These are phyloP conservation scores for Kurtzmaniella cleridarum DNA, from an alignment of 805 yeast species.

Conservation along the genomic window DNA sequence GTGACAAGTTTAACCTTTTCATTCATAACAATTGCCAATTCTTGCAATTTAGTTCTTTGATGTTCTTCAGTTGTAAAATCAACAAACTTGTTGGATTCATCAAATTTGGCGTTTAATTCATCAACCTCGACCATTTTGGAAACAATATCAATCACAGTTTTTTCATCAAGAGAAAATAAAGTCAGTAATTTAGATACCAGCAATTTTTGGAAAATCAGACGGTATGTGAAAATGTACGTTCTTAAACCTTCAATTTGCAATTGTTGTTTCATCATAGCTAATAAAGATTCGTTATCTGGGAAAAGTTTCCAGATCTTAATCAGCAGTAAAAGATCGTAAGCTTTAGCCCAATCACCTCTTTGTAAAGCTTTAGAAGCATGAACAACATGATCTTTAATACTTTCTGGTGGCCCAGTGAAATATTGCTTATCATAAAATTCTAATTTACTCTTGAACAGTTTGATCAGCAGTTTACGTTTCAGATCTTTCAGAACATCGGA, in stretches of 20 bases:
- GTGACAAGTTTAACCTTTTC: slow-evolving; percentile 74
- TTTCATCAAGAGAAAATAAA: slow-evolving; percentile 58
- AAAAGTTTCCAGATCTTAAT: slow-evolving; percentile 85
- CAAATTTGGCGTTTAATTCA: slow-evolving; percentile 72
- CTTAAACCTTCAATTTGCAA: slow-evolving; percentile 87
- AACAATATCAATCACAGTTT: slow-evolving; percentile 56
- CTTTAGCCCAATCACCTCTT: slow-evolving; percentile 82
- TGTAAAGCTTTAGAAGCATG: slow-evolving; percentile 87
- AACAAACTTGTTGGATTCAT: slow-evolving; percentile 50
- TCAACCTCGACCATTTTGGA: slow-evolving; percentile 71
- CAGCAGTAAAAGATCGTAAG: slow-evolving; percentile 64
- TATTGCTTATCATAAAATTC: slow-evolving; percentile 92
- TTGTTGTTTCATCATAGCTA: slow-evolving; percentile 67
- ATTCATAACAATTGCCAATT: slow-evolving; percentile 76
- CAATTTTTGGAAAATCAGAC: slow-evolving; percentile 67
- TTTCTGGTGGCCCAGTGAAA: slow-evolving; percentile 97
- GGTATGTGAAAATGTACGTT: slow-evolving; percentile 86
- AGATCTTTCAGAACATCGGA: slow-evolving; percentile 60
- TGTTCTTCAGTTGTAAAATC: slow-evolving; percentile 65
- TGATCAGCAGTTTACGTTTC: slow-evolving; percentile 51
- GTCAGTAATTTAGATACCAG: slow-evolving; percentile 61
- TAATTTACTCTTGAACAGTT: slow-evolving; percentile 84
- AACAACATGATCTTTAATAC: slow-evolving; percentile 87
- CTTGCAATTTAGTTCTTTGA: slow-evolving; percentile 81
- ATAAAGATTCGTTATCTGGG: slow-evolving; percentile 61